Evolutionary conservation across 805 yeast genomes (phyloP).

Genomic region (Candida hungchunana): DNA sequence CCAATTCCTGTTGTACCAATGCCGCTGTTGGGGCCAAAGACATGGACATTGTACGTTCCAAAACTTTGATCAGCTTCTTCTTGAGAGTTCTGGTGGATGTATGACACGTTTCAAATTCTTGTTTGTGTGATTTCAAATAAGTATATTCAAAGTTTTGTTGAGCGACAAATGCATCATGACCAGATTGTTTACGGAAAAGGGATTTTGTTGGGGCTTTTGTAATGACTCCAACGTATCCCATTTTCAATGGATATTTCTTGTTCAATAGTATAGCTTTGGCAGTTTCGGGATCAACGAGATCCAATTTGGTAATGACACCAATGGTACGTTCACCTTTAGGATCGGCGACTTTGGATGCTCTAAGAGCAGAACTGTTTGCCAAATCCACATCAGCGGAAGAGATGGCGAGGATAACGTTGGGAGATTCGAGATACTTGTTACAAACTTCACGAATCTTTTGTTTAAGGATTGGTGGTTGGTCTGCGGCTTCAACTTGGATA

Average conservation of each 20-base stretch:
- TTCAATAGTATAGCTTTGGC: conserved; percentile 71
- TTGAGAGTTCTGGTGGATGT: conserved; percentile 76
- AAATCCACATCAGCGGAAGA: conserved; percentile 97
- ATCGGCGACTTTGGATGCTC: conserved; percentile 86
- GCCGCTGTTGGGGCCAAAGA: conserved; percentile 84
- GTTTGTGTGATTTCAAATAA: conserved; percentile 62
- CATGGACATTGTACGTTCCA: conserved; percentile 87
- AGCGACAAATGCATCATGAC: conserved; percentile 60
- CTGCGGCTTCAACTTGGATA: conserved; percentile 94
- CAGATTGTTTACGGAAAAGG: conserved; percentile 50
- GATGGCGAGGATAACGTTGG: conserved; percentile 92
- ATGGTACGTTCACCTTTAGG: conserved; percentile 94
- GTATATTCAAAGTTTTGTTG: conserved; percentile 62
- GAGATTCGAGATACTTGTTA: conserved; percentile 80
- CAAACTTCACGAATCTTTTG: conserved; percentile 75
- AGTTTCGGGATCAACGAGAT: conserved; percentile 71
- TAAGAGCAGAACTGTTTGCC: conserved; percentile 90
- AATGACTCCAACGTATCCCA: conserved; percentile 99
- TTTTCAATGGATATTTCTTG: conserved; percentile 79
- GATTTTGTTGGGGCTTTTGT: conserved; percentile 62
- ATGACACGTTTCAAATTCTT: conserved; percentile 55
- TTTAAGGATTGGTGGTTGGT: conserved; percentile 85
- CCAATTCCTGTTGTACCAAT: conserved; percentile 84
- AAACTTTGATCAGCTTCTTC: conserved; percentile 75
- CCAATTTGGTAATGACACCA: conserved; percentile 94